These are phyloP conservation scores for Daldinia caldariorum DNA, from an alignment of 495 filamentous ascomycete species.

Conservation along the genomic window DNA sequence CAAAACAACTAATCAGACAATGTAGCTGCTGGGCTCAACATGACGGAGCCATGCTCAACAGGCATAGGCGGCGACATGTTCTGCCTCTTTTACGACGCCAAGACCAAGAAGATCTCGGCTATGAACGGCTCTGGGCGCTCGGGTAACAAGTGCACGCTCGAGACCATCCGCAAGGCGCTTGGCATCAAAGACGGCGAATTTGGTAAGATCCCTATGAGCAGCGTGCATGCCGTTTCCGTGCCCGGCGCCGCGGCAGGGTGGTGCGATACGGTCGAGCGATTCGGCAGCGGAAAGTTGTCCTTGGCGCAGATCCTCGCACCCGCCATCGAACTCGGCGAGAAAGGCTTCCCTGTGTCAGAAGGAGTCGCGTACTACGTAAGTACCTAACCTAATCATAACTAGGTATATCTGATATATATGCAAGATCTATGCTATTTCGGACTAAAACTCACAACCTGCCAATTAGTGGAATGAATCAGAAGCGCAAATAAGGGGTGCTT, in stretches of 20 bases:
- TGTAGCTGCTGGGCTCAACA: slow-evolving; percentile 83
- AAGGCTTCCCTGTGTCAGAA: slow-evolving; percentile 90
- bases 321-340: slow-evolving; percentile 86
- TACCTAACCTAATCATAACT: slow-evolving; percentile 15
- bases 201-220: slow-evolving; percentile 77
- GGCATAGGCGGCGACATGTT: slow-evolving; percentile 99
- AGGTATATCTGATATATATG: background rate
- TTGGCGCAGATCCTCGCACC: slow-evolving; percentile 82
- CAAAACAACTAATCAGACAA: slow-evolving; percentile 13
- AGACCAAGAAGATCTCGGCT: slow-evolving; percentile 80
- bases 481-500: slow-evolving; percentile 69
- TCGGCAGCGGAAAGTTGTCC: slow-evolving; percentile 86
- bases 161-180: slow-evolving; percentile 73
- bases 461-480: slow-evolving; percentile 43
- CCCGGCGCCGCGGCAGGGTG: slow-evolving; percentile 95
- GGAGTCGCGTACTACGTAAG: slow-evolving; percentile 76
- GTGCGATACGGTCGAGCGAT: slow-evolving; percentile 89
- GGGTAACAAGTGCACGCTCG: slow-evolving; percentile 72
- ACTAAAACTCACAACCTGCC: background rate
- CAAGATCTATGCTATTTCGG: background rate
- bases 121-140: slow-evolving; percentile 93
- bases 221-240: slow-evolving; percentile 82
- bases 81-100: slow-evolving; percentile 89
- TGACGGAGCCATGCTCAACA: slow-evolving; percentile 92
- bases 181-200: slow-evolving; percentile 68